These are phyloP conservation scores for Candida jianshihensis DNA, from an alignment of 805 yeast genomes.

Conservation along the genomic window DNA sequence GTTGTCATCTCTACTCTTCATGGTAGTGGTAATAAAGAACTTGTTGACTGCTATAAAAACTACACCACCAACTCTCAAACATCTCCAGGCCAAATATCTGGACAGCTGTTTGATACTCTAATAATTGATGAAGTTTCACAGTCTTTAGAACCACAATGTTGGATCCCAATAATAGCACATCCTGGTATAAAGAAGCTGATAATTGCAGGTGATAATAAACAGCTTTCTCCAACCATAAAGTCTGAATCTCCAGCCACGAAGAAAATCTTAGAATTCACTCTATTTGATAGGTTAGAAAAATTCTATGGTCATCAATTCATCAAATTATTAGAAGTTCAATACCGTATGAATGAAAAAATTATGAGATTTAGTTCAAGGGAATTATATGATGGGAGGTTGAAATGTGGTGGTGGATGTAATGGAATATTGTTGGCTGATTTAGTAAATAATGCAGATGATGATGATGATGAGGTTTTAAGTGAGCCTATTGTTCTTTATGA, in stretches of 20 bases:
- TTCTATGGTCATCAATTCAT: constrained; percentile 41
- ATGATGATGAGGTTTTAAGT: constrained; percentile 46
- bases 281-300: constrained; percentile 73
- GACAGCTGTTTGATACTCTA: constrained; percentile 59
- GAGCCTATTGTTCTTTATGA: constrained; percentile 76
- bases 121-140: constrained; percentile 96
- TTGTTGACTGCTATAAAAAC: constrained; percentile 42
- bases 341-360: constrained; percentile 75
- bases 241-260: constrained; percentile 37
- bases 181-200: constrained; percentile 47
- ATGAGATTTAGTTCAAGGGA: constrained; percentile 71
- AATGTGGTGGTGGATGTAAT: constrained; percentile 56
- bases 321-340: constrained; percentile 66
- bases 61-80: neutral
- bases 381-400: constrained; percentile 56
- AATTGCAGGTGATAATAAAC: constrained; percentile 90
- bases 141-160: constrained; percentile 89
- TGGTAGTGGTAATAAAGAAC: constrained; percentile 73
- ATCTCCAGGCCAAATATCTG: constrained; percentile 14
- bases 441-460: constrained; percentile 28
- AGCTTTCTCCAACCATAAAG: constrained; percentile 86
- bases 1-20: constrained; percentile 83
- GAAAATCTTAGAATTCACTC: constrained; percentile 48
- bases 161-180: constrained; percentile 83
- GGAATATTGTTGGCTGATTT: constrained; percentile 46